Conservation (phyloP, 208 protist genomes). For the Leishmania arabica region DNA sequence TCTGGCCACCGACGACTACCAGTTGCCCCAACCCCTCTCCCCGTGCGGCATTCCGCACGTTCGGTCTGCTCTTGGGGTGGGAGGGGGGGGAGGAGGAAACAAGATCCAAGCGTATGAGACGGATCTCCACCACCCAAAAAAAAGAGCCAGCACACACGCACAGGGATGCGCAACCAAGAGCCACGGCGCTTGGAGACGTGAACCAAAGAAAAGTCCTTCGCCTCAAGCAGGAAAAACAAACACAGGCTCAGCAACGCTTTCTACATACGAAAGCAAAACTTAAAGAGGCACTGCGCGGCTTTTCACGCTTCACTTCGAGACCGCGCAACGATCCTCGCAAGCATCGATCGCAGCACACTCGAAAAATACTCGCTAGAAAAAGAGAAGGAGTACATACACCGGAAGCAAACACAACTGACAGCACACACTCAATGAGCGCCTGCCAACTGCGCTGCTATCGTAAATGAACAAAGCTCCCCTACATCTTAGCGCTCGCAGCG, state of each 20-base stretch:
- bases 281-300: neutral
- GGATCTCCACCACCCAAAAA: constrained; percentile 1
- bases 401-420: neutral
- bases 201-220: neutral
- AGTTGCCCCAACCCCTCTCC: neutral
- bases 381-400: neutral
- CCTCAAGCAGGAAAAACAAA: neutral
- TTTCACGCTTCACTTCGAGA: neutral
- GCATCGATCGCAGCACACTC: neutral
- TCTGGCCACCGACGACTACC: neutral
- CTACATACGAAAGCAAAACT: neutral
- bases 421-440: neutral
- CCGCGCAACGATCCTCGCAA: neutral
- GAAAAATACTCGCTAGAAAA: neutral
- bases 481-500: constrained; percentile 25
- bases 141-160: neutral
- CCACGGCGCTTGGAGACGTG: neutral
- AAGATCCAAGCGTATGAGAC: neutral
- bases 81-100: neutral
- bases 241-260: no score
- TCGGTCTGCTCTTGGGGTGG: neutral
- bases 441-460: neutral
- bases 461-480: neutral
- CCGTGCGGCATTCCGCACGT: neutral
- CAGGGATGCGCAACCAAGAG: neutral